These are phyloP conservation scores for Acephala macrosclerotiorum DNA, from an alignment of 2,329 filamentous ascomycete genomes.

Conservation along the genomic window DNA sequence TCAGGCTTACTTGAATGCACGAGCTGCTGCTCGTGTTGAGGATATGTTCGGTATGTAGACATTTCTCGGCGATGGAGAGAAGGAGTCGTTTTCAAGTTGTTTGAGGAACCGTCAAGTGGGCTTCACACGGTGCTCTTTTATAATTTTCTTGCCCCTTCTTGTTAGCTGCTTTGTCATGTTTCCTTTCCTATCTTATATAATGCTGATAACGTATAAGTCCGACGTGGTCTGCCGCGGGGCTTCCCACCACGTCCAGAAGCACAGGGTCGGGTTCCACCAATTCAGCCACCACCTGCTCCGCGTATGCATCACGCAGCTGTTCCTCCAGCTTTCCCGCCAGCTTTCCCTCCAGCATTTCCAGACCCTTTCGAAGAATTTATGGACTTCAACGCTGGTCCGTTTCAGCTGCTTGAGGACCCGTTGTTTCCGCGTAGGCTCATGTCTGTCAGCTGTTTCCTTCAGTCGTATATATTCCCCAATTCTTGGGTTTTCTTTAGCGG, in stretches of 20 bases:
- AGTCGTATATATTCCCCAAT: background rate
- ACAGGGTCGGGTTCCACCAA: background rate
- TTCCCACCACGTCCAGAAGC: background rate
- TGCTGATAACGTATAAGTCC: background rate
- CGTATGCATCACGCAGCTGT: background rate
- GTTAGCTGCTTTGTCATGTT: background rate
- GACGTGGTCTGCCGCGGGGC: background rate
- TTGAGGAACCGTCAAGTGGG: background rate
- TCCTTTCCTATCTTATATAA: background rate
- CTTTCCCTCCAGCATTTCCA: background rate
- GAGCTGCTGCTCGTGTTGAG: background rate
- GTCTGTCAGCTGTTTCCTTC: background rate
- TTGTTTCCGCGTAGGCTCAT: background rate
- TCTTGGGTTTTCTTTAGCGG: background rate
- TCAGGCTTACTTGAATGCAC: background rate
- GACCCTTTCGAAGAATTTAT: slow-evolving; percentile 8
- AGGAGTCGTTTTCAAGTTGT: background rate
- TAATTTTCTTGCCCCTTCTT: background rate
- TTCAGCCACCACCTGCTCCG: background rate
- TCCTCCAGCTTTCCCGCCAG: no score
- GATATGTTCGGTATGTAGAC: background rate
- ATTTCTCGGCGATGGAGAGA: background rate
- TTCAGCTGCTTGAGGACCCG: background rate
- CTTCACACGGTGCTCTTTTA: background rate
- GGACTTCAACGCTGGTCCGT: background rate